Base-by-base conservation (phyloP, 2,329 filamentous ascomycete genomes). In the Penicillium sp. region DNA sequence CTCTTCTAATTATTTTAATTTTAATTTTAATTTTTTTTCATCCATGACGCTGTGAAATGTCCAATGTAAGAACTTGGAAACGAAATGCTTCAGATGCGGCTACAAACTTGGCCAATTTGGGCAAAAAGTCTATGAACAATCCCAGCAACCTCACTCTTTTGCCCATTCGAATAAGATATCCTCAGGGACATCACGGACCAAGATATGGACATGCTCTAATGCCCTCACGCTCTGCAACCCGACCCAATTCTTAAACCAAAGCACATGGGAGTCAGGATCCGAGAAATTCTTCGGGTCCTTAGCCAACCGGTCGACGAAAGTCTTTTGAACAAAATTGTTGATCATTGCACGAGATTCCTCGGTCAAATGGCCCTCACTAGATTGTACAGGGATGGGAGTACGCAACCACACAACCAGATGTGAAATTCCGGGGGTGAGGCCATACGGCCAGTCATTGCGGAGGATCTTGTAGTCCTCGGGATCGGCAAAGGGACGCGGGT, bases 211-310 rank as follows among this genome's bases (percentile, higher is more conserved):
- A 75, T 85, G 83, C 64, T 85, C 83, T 33, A 85, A 70, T 0
- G 81, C 80, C 54, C 83, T 74, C 46, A 88, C 84, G 64, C 83
- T 86, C 72, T 87, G 85, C 71, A 87, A 66, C 38, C 78, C 79
- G 9, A 80, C 81, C 78, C 83, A 86, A 64, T 87, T 88, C 77
- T 86, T 87, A 67, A 87, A 88, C 85, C 85, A 88, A 57, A 84
- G 68, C 25, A 87, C 80, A 62, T 80, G 79, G 21, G 78, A 78
- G 23, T 67, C 61, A 46, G 72, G 75, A 42, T 71, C 65, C 6
- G 63, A 31, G 47, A 66, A 70, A 38, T 67, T 73, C 35, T 64
- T 37, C n/a, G 54, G 61, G 60, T 78, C 77, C 41, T 64, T 63
- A 13, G 64, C 69, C 59, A 82, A 67, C 41, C 76, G 73, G 12